Evolutionary conservation across 441 rosid species (phyloP), one percentile per base, ranked within the genome.

Genomic region (Populus hybrid): DNA sequence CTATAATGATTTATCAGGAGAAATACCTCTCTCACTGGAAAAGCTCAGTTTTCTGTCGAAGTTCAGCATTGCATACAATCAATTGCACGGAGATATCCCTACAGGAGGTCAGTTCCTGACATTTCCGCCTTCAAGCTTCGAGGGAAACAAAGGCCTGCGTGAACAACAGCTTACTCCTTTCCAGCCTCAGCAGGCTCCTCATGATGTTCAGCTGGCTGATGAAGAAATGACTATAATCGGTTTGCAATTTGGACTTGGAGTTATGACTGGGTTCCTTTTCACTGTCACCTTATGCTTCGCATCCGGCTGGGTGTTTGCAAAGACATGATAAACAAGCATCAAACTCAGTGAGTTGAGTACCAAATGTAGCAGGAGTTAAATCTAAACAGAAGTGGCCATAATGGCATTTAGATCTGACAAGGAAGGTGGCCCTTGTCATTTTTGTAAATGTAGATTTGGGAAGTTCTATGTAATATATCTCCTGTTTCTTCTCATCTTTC

Each of bases 61-160:
- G 14, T 80, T 80, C 73, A 71, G 36, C 30, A 70, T 76, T 24
- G 76, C 82, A 8, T 5, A 76, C 28, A 73, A 73, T 65, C 73
- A 73, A 8, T 61, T 73, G 23, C 30, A 63, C 3, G 75, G 77
- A 5, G n/a, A 26, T 23, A 69, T 76, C 12, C 80, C 77, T 12
- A 30, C 66, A 12, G 80, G 79, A 26, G 77, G 74, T 12, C 79
- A 76, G 32, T 76, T 80, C 26, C 30, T 67, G 42, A 76, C 71
- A 7, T 80, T 80, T 72, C 74, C 79, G 57, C 35, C 64, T 35
- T 72, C 83, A 32, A 76, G 80, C 77, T 76, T 75, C 24, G 76
- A 42, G 38, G 75, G 75, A 67, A 79, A 75, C 67, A 14, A 57
- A 20, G 42, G 26, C 28, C 18, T 75, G 3, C 46, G 6, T 46